phyloP scores from a whole-genome alignment of 768 basidiomycete species.

The Boletus huronensis region DNA sequence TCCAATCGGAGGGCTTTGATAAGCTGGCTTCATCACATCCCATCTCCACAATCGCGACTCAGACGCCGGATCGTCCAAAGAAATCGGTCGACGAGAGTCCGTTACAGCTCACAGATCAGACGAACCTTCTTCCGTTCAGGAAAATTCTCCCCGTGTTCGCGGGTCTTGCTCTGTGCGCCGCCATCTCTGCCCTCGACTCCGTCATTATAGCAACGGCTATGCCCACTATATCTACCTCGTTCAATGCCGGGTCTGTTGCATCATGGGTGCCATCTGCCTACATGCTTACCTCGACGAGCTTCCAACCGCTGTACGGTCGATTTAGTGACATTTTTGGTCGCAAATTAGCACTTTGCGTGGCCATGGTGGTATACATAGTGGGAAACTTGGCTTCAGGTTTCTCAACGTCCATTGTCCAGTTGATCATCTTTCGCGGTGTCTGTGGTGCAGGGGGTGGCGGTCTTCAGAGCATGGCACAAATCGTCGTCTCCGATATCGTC shows the following conservation, averaged over 20 bases:
- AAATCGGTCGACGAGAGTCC: neutral
- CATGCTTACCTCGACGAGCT: constrained; percentile 51
- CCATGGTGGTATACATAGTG: constrained; percentile 61
- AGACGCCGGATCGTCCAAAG: neutral
- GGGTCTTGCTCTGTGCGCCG: constrained; percentile 56
- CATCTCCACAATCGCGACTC: constrained; percentile 3
- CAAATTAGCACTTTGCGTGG: constrained; percentile 53
- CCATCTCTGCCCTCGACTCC: constrained; percentile 63
- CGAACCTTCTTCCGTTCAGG: constrained; percentile 65
- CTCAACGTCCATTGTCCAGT: constrained; percentile 56
- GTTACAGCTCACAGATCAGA: constrained; percentile 60
- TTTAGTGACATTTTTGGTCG: constrained; percentile 68
- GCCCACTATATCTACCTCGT: constrained; percentile 64
- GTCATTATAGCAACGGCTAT: constrained; percentile 73
- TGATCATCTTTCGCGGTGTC: constrained; percentile 67
- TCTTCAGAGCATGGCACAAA: constrained; percentile 65
- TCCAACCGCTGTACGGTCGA: constrained; percentile 49
- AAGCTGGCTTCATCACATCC: constrained; percentile 1
- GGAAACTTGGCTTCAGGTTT: constrained; percentile 68
- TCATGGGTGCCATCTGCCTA: constrained; percentile 77
- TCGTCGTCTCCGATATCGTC: constrained; percentile 71
- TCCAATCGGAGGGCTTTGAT: constrained; percentile 1
- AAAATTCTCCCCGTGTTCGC: constrained; percentile 61
- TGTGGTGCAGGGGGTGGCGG: constrained; percentile 72
- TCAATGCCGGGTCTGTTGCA: constrained; percentile 43